These are phyloP conservation scores for Fusarium odoratissimum DNA, from an alignment of 2,329 filamentous ascomycete species.

Conservation along the genomic window DNA sequence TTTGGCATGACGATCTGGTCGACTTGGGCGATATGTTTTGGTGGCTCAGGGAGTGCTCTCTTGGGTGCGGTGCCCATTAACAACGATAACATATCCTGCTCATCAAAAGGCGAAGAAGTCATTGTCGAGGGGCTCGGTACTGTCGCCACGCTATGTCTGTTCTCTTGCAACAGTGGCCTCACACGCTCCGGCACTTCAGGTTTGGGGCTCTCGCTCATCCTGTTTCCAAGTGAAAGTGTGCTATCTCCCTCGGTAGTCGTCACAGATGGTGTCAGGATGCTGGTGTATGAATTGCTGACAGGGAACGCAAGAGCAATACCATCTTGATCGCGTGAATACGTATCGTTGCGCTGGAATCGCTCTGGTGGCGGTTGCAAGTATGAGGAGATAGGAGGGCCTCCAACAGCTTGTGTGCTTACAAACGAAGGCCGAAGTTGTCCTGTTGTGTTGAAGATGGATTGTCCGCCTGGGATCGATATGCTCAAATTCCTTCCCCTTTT, in stretches of 20 bases:
- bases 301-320: constrained; percentile 38
- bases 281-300: constrained; percentile 40
- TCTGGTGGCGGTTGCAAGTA: constrained; percentile 36
- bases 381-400: constrained; percentile 29
- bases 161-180: constrained; percentile 9
- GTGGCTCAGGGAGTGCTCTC: constrained; percentile 48
- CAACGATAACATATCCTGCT: constrained; percentile 50
- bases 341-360: constrained; percentile 17
- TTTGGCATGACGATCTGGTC: constrained; percentile 45
- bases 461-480: constrained; percentile 25
- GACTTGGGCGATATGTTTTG: constrained; percentile 42
- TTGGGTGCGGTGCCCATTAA: constrained; percentile 41
- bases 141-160: constrained; percentile 26
- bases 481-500: constrained; percentile 40
- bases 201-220: constrained; percentile 25
- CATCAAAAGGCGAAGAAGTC: constrained; percentile 49
- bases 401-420: constrained; percentile 42
- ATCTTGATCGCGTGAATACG: constrained; percentile 24
- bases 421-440: constrained; percentile 38
- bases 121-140: constrained; percentile 35
- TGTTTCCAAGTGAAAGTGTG: constrained; percentile 9
- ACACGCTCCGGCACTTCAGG: constrained; percentile 10
- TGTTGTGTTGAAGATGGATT: constrained; percentile 14
- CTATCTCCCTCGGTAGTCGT: constrained; percentile 39
- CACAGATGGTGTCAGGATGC: constrained; percentile 43